Evolutionary conservation across 768 basidiomycete genomes (phyloP), one percentile per base, ranked within the genome.

Genomic region (Candolleomyces aberdarensis): DNA sequence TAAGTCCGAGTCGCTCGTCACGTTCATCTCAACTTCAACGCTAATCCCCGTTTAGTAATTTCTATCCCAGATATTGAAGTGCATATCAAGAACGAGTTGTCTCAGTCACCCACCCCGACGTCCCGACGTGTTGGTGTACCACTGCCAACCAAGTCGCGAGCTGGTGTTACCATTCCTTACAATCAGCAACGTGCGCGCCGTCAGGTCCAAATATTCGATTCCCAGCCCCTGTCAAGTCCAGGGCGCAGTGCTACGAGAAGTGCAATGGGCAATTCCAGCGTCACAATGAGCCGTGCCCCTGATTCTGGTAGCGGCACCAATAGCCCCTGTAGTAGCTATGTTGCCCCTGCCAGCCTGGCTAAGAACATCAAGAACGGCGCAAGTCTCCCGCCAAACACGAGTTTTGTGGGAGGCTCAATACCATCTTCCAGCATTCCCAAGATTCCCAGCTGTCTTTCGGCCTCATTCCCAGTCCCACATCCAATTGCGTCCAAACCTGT

Each of bases 71-170:
- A 92, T 64, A 80, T 91, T 46, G 89, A 92, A 72, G 71, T 79
- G 5, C 88, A 91, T 68, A 92, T 93, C 58, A 76, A 82, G 64
- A 79, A 79, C 29, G 88, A 92, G 71, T 80, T 92, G 19, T 82
- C 84, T 3, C 74, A 75, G 41, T 89, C 87, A 3, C 87, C 88
- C 6, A 80, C 84, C 17, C 90, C 90, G 19, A 88, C 88, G 9
- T 91, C 89, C 22, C 86, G 88, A 65, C 86, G 90, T 48, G 91
- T 96, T 19, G 90, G 87, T 32, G 85, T 96, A 0, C 93, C 94
- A 8, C 75, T 82, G 31, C 85, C 87, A 15, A 85, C 85, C 56
- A 87, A 82, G 73, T 79, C 78, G 57, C 87, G 83, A 50, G 74
- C 83, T 26, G 84, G 85, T 43, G 83, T 87, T 59, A 79, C 82